These are phyloP conservation scores for Scutellaria minor DNA, from an alignment of 257 asterid genomes.

Conservation along the genomic window DNA sequence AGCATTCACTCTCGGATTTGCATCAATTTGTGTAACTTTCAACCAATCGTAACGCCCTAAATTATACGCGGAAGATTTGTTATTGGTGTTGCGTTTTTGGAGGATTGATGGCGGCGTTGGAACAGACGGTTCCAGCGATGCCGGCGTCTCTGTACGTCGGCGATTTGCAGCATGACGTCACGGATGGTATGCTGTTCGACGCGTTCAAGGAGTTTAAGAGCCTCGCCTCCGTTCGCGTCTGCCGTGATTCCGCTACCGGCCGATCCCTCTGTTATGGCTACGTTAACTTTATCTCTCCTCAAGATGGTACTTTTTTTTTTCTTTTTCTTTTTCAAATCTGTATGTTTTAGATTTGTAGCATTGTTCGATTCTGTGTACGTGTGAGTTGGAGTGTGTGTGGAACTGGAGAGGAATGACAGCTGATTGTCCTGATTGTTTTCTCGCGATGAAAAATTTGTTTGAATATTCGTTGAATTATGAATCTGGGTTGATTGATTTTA, in stretches of 20 bases:
- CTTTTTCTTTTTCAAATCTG: too few relatives aligned
- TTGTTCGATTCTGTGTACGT: neutral
- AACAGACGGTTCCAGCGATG: conserved; percentile 34
- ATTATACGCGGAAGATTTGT: neutral
- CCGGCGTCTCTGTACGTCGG: conserved; percentile 63
- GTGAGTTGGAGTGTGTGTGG: conserved; percentile 16
- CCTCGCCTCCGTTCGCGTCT: conserved; percentile 57
- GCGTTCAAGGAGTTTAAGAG: conserved; percentile 51
- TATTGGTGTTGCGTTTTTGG: neutral
- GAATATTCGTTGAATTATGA: conserved; percentile 20
- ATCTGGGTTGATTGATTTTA: conserved; percentile 26
- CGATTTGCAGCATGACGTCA: conserved; percentile 54
- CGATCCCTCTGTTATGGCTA: conserved; percentile 64
- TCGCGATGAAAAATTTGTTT: neutral
- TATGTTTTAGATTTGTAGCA: too few relatives aligned
- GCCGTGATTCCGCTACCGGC: conserved; percentile 56
- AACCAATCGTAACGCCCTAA: conserved; percentile 40
- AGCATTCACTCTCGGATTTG: conserved; percentile 11
- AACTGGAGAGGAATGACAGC: conserved; percentile 30
- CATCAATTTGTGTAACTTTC: conserved; percentile 12
- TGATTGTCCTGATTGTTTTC: conserved; percentile 1
- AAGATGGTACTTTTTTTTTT: conserved; percentile 46
- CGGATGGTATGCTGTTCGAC: conserved; percentile 46
- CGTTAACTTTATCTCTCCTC: conserved; percentile 52
- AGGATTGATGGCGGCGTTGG: conserved; percentile 44